These are phyloP conservation scores for Craterostigma plantagineum DNA, from an alignment of 257 asterid genomes.

Conservation along the genomic window DNA sequence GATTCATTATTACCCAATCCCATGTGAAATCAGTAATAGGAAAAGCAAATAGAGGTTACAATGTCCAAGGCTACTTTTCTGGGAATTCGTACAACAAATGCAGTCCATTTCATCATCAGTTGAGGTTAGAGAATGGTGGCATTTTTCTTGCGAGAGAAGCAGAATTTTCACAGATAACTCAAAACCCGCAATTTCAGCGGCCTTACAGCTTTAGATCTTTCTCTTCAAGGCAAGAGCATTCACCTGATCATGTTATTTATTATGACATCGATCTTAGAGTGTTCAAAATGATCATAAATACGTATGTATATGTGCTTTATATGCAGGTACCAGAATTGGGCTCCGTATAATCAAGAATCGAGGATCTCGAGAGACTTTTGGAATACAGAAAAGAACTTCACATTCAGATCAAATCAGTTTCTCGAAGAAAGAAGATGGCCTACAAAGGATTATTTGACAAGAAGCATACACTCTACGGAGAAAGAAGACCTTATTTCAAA, in stretches of 20 bases:
- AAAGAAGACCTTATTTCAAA: too few relatives aligned
- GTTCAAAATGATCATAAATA: background rate
- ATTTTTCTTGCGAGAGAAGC: background rate
- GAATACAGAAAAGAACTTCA: background rate
- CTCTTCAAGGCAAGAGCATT: conserved; percentile 2
- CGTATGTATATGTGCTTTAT: background rate
- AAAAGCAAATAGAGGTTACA: conserved; percentile 23
- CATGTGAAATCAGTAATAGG: conserved; percentile 45
- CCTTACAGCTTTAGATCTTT: background rate
- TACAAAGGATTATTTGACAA: too few relatives aligned
- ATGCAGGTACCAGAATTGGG: background rate
- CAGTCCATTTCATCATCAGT: conserved; percentile 27
- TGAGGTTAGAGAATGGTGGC: conserved; percentile 14
- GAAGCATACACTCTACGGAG: too few relatives aligned
- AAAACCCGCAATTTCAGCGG: background rate
- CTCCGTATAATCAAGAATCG: background rate
- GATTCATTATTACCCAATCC: background rate
- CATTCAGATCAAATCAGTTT: background rate
- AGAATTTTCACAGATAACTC: background rate
- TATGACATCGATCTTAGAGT: background rate
- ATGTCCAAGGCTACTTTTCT: conserved; percentile 20
- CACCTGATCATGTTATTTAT: background rate
- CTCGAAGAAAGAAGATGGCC: background rate
- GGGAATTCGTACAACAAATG: conserved; percentile 17
- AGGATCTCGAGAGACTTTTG: background rate